Conservation (phyloP, 2,329 filamentous ascomycete genomes). For the Aspergillus sp. region DNA sequence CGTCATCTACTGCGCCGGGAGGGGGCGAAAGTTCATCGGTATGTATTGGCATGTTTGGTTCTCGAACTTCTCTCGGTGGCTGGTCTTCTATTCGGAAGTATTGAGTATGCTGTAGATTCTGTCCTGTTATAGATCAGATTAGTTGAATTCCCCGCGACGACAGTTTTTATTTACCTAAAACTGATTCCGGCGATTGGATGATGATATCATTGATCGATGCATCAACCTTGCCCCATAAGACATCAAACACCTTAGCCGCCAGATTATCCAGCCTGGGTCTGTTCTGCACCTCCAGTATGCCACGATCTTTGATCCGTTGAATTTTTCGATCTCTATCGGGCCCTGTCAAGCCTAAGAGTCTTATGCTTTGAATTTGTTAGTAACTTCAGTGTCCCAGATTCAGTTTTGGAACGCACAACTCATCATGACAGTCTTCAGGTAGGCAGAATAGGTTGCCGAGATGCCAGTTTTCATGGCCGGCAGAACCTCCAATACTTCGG, state of each 20-base stretch:
- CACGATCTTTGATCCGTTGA: not conserved
- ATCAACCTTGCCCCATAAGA: not conserved
- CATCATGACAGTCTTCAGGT: conserved; percentile 1
- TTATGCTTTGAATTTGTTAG: conserved; percentile 3
- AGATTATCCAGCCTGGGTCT: not conserved
- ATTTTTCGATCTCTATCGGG: not conserved
- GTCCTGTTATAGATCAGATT: not conserved
- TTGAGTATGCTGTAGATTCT: not conserved
- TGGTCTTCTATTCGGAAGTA: not conserved
- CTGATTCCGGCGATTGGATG: not conserved
- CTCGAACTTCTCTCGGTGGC: not conserved
- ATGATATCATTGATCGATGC: not conserved
- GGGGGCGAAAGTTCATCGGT: not conserved
- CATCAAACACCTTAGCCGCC: conserved; percentile 1
- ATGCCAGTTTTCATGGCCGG: not conserved
- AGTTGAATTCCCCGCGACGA: not conserved
- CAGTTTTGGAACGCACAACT: not conserved
- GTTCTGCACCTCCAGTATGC: conserved; percentile 1
- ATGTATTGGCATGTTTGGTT: not conserved
- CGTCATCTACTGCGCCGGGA: not conserved
- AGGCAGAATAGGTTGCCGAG: conserved; percentile 2
- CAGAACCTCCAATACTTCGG: not conserved
- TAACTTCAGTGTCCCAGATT: not conserved
- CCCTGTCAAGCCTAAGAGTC: not conserved
- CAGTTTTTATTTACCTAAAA: not conserved